phyloP scores from a whole-genome alignment of 306 rosid species.

The Geum urbanum region DNA sequence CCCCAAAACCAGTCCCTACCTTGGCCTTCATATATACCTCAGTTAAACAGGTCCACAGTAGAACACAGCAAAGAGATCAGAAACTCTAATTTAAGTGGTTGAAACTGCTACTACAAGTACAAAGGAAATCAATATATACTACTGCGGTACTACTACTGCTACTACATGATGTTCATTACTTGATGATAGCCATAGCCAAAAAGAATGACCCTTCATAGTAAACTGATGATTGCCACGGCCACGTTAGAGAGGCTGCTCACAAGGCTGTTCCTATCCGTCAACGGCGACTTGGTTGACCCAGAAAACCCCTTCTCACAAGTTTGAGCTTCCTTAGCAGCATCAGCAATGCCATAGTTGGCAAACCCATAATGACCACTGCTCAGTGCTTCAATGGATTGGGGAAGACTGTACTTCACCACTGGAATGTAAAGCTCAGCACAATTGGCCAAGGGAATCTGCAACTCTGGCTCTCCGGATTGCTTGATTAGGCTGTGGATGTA shows the following conservation, averaged over 20 bases:
- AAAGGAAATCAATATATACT: background rate
- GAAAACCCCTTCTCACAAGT: conserved; percentile 61
- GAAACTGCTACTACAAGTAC: background rate
- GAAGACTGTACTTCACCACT: conserved; percentile 62
- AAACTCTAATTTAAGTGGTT: background rate
- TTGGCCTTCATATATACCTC: background rate
- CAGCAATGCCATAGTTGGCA: conserved; percentile 61
- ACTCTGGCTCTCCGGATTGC: conserved; percentile 12
- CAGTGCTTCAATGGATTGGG: conserved; percentile 76
- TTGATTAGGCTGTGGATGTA: conserved; percentile 23
- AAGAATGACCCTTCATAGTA: conserved; percentile 21
- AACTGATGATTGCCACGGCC: conserved; percentile 54
- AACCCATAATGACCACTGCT: conserved; percentile 52
- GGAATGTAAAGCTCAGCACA: conserved; percentile 82
- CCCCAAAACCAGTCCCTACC: background rate
- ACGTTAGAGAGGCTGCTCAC: conserved; percentile 52
- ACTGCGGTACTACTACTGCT: background rate
- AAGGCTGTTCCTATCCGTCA: conserved; percentile 48
- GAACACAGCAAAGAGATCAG: background rate
- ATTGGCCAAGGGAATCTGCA: conserved; percentile 60
- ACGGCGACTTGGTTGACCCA: conserved; percentile 33
- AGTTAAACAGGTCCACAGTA: background rate
- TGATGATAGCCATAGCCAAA: conserved; percentile 16
- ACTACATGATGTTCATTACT: background rate
- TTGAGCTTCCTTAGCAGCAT: conserved; percentile 58